Evolutionary conservation across 1,284 basidiomycete genomes (phyloP), one percentile per base, ranked within the genome.

Genomic region (Ustilago xerochloae): DNA sequence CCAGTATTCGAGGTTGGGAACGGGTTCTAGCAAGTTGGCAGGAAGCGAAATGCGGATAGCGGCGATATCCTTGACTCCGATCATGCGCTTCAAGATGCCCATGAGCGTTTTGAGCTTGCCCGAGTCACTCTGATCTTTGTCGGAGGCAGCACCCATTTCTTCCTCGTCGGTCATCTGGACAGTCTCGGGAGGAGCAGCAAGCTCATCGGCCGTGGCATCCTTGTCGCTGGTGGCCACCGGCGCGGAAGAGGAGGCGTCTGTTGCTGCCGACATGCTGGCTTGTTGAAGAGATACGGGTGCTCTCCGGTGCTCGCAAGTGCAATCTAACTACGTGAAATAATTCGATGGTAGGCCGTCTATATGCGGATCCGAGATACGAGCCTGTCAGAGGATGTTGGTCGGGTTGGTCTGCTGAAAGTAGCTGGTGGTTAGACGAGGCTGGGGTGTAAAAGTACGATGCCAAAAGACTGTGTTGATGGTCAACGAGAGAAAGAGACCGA

Each of bases 1-100:
- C 83, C 83, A 84, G 69, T 84, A 82, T 61, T 84, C 83, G 49
- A 84, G 74, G 58, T 79, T 81, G 30, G 80, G 81, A 26, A 82
- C 75, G 1, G 81, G 81, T 48, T 83, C 81, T n/a, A 83, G 57
- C 16, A 83, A 65, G 38, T 82, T 81, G 55, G 81, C 81, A 13
- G 81, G 81, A 9, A 83, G 78, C 35, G 81, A 83, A 30, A 83
- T 70, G 22, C 81, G 77, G 47, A 83, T 78, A 18, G 81, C 79
- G 15, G 81, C 81, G 30, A 83, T 73, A 51, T 83, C 81, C 67
- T 81, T 81, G 52, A 83, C 81, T 26, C 81, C 81, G 20, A 83
- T 63, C 75, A 82, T 81, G 39, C 79, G 70, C 63, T 81, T 81
- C 54, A 83, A 69, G 22, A 82, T 74, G 33, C 78, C 77, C 38